Percentiles rank a stretch among this genome's conserved stretches.
These are phyloP conservation scores for Discostella stelligeroides DNA, from an alignment of 108 stramenopile genomes.

Conservation along the genomic window DNA sequence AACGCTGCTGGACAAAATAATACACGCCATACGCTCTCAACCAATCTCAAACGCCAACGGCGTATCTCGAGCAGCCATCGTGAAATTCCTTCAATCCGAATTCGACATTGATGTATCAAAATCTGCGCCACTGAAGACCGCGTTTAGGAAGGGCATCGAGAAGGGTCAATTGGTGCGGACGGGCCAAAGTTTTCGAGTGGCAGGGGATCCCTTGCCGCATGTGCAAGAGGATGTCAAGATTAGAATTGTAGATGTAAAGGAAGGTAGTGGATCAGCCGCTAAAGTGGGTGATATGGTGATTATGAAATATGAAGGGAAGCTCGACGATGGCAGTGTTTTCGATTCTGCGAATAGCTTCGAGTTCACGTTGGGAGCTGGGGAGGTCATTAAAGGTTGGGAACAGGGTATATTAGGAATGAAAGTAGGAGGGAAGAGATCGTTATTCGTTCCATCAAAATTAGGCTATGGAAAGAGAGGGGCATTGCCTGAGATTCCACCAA, in stretches of 20 bases:
- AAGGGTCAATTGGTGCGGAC: conserved; percentile 60
- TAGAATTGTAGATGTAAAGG: conserved; percentile 54
- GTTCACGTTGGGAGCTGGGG: conserved; percentile 79
- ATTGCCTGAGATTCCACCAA: conserved; percentile 84
- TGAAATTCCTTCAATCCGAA: conserved; percentile 77
- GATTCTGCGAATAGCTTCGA: conserved; percentile 68
- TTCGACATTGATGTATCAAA: conserved; percentile 65
- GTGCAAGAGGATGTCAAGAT: conserved; percentile 49
- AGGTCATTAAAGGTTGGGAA: conserved; percentile 94
- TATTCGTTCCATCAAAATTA: conserved; percentile 85
- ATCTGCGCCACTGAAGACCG: conserved; percentile 55
- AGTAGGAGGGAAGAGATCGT: conserved; percentile 80
- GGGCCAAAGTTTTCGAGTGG: conserved; percentile 79
- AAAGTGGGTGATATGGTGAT: conserved; percentile 66
- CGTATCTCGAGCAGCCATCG: conserved; percentile 65
- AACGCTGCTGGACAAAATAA: conserved; percentile 77
- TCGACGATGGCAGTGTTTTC: conserved; percentile 71
- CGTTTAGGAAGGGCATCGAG: conserved; percentile 73
- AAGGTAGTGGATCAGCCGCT: conserved; percentile 38
- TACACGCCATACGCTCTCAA: conserved; percentile 68
- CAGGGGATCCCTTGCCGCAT: conserved; percentile 53
- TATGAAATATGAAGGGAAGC: conserved; percentile 77
- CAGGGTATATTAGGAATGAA: conserved; percentile 83
- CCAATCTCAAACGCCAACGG: conserved; percentile 59
- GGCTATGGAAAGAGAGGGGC: conserved; percentile 91